These are phyloP conservation scores for Dimocarpus longan DNA, from an alignment of 345 rosid species.

Conservation along the genomic window DNA sequence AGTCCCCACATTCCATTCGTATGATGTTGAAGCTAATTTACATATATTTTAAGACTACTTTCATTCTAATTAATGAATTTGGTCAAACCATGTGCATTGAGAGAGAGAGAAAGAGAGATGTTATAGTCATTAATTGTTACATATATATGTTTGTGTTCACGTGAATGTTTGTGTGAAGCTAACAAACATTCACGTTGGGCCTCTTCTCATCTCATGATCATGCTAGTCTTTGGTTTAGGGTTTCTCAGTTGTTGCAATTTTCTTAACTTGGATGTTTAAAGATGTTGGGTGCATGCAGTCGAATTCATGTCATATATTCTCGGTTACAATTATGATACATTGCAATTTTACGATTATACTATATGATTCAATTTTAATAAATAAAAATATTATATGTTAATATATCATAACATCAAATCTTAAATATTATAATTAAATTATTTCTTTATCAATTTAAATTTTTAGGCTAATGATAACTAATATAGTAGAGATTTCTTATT, in stretches of 20 bases:
- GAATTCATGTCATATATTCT: too few relatives aligned
- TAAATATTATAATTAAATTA: too few relatives aligned
- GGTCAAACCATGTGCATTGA: constrained; percentile 22
- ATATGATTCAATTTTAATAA: too few relatives aligned
- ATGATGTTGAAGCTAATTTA: not conserved
- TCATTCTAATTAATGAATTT: constrained; percentile 24
- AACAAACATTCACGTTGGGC: constrained; percentile 46
- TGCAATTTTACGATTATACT: too few relatives aligned
- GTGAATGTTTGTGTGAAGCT: constrained; percentile 39
- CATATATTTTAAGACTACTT: constrained; percentile 1
- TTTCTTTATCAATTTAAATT: too few relatives aligned
- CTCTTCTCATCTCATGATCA: not conserved
- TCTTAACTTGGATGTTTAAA: too few relatives aligned
- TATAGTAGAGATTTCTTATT: too few relatives aligned
- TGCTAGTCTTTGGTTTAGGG: constrained; percentile 23
- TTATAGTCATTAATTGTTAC: not conserved
- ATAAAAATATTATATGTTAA: too few relatives aligned
- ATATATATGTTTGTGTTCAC: constrained; percentile 28
- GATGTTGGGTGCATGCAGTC: too few relatives aligned
- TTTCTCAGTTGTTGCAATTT: constrained; percentile 13
- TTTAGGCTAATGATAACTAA: too few relatives aligned
- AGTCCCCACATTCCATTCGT: not conserved
- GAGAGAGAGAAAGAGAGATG: not conserved
- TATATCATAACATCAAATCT: too few relatives aligned
- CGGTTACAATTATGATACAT: too few relatives aligned